phyloP scores from a whole-genome alignment of 345 rosid genomes.

The Lepidium aucheri region DNA sequence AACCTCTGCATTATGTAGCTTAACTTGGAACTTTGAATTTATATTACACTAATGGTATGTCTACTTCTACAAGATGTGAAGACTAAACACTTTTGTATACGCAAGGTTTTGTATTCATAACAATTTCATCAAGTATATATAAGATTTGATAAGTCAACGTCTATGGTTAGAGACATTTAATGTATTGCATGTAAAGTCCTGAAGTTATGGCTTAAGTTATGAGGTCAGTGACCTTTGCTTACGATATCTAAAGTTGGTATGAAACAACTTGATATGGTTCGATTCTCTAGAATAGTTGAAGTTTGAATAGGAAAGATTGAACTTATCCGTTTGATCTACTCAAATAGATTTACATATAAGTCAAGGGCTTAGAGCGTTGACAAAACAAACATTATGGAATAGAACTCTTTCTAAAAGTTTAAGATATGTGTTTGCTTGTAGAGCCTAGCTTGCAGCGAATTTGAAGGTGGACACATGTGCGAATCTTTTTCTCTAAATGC shows the following conservation, averaged over 20 bases:
- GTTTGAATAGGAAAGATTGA: neutral
- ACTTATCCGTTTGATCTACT: neutral
- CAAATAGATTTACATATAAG: neutral
- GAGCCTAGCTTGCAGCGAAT: neutral
- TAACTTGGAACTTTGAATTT: neutral
- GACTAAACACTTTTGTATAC: neutral
- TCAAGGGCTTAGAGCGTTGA: constrained; percentile 5
- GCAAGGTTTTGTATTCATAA: neutral
- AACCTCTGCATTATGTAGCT: constrained; percentile 38
- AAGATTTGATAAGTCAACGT: neutral
- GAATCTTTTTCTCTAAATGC: neutral
- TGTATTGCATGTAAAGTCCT: constrained; percentile 20
- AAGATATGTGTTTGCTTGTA: neutral
- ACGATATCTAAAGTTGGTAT: neutral
- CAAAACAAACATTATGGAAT: neutral
- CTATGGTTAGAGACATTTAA: constrained; percentile 9
- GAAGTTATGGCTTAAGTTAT: constrained; percentile 28
- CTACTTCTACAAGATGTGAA: neutral
- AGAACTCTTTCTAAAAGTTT: neutral
- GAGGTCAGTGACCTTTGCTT: constrained; percentile 18
- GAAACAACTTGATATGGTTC: neutral
- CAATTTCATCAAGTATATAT: neutral
- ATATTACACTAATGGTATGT: neutral
- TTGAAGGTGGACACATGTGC: constrained; percentile 16
- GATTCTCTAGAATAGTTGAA: constrained; percentile 2